A percentile compares a stretch with the other conserved stretches of the same genome.
phyloP scores from a whole-genome alignment of 805 yeast genomes.

The Yarrowia sp. region DNA sequence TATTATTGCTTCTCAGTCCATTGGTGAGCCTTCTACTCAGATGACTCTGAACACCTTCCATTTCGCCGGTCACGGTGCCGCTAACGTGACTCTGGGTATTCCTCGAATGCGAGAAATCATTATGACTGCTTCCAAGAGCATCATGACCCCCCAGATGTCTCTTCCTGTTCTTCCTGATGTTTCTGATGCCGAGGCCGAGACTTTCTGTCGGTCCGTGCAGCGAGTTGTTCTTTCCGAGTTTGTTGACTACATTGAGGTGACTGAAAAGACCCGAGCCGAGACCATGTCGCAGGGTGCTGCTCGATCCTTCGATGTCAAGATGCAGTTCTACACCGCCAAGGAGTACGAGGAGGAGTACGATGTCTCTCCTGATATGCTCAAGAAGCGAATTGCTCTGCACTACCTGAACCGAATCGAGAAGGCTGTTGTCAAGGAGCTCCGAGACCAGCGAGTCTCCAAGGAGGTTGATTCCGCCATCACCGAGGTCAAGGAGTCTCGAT shows the following conservation, averaged over 20 bases:
- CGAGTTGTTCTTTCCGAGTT: conserved; percentile 83
- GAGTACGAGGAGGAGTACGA: conserved; percentile 90
- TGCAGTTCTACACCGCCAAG: conserved; percentile 67
- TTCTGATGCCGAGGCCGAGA: conserved; percentile 80
- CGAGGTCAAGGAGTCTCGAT: conserved; percentile 45
- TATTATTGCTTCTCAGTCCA: conserved; percentile 94
- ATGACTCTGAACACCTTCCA: conserved; percentile 97
- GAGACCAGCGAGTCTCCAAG: conserved; percentile 52
- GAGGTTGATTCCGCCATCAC: conserved; percentile 49
- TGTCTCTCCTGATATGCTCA: conserved; percentile 74
- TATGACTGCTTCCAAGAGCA: conserved; percentile 95
- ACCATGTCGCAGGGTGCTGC: conserved; percentile 41
- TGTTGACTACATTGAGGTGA: conserved; percentile 76
- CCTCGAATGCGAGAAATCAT: conserved; percentile 99
- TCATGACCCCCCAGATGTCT: conserved; percentile 99
- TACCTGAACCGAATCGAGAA: conserved; percentile 71
- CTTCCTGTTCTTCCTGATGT: conserved; percentile 80
- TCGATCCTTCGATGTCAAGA: conserved; percentile 70
- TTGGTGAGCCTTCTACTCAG: conserved; percentile 99
- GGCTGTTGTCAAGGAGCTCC: conserved; percentile 73
- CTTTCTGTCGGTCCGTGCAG: conserved; percentile 87
- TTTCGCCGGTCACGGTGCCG: conserved; percentile 99
- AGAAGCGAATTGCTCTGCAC: conserved; percentile 56
- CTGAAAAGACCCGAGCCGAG: conserved; percentile 69
- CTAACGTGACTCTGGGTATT: conserved; percentile 97